Base-by-base conservation (phyloP, 176 grass and related monocot genomes). In the Aegilops tauschii region DNA sequence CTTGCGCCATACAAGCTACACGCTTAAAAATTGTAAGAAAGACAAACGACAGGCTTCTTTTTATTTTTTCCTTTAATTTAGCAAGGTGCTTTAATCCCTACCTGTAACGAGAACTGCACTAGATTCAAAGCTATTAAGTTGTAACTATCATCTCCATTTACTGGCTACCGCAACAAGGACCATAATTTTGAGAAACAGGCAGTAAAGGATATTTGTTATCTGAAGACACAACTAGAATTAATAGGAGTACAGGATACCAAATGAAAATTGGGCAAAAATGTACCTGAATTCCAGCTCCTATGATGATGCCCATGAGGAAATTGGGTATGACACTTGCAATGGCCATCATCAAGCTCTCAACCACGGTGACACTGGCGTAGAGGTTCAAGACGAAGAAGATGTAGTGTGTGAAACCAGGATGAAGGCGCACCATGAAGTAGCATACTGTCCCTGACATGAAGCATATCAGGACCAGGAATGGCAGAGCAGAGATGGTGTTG, bases 241-340 rank as follows among this genome's bases (percentile, higher is more conserved):
- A 39, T 32, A 80, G 8, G 13, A 12, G 39, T 9, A 74, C 8
- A 56, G 6, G 76, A 36, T 80, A 21, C 21, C 7, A 74, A 29
- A 69, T 87, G n/a, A 36, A 17, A 18, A 0, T 4, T 4, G 5
- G 54, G 61, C 13, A 14, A 58, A 81, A 42, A 58, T 61, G 47
- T 27, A 99, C 97, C 97, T 99, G 97, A 93, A 99, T 97, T 64
- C 97, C 97, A 23, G 97, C 97, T 52, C 97, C 97, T 73, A 99
- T 96, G 76, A 99, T 97, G 63, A 99, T 99, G 16, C 97, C 97
- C 97, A 99, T 97, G 73, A 99, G 97, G 61, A 99, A 99, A 85
- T 99, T 99, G 73, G 97, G 97, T 65, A 99, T 93, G 59, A 99
- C 97, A 86, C 94, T 99, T 31, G 97, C 97, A 83, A 99, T 99